Evolutionary conservation across 352 stramenopile species (phyloP).

Genomic region (Phytophthora palmivora): DNA sequence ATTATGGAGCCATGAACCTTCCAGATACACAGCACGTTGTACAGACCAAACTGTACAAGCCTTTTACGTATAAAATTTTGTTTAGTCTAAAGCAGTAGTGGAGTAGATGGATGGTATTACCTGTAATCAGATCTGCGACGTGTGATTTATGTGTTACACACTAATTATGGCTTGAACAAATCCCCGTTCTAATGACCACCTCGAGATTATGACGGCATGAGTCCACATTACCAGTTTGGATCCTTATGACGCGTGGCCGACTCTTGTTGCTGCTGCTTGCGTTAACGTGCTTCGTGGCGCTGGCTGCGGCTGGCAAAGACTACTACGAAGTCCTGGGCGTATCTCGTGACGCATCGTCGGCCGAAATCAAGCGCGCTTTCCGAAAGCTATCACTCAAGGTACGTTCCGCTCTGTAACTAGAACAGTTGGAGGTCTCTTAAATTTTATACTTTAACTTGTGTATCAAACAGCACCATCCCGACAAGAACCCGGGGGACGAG

Average conservation of each 20-base stretch:
- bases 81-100: neutral
- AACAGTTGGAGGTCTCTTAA: neutral
- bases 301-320: slow-evolving; percentile 49
- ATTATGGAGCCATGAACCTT: slow-evolving; percentile 33
- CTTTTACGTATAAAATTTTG: slow-evolving; percentile 33
- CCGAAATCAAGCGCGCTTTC: slow-evolving; percentile 88
- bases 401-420: neutral
- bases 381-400: slow-evolving; percentile 91
- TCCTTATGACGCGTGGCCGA: slow-evolving; percentile 37
- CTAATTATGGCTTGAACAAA: too few species aligned
- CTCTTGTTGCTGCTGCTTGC: slow-evolving; percentile 42
- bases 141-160: too few species aligned
- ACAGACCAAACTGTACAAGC: slow-evolving; percentile 29
- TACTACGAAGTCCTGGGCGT: slow-evolving; percentile 84
- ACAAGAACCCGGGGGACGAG: slow-evolving; percentile 91
- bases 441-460: neutral
- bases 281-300: slow-evolving; percentile 27
- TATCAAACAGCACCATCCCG: slow-evolving; percentile 82
- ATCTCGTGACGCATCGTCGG: slow-evolving; percentile 59
- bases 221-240: neutral
- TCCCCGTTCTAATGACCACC: too few species aligned
- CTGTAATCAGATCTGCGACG: too few species aligned
- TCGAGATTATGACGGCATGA: too few species aligned
- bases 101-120: neutral
- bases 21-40: slow-evolving; percentile 7